Evolutionary conservation across 495 filamentous ascomycete species (phyloP).

Genomic region (Daldinia loculata): DNA sequence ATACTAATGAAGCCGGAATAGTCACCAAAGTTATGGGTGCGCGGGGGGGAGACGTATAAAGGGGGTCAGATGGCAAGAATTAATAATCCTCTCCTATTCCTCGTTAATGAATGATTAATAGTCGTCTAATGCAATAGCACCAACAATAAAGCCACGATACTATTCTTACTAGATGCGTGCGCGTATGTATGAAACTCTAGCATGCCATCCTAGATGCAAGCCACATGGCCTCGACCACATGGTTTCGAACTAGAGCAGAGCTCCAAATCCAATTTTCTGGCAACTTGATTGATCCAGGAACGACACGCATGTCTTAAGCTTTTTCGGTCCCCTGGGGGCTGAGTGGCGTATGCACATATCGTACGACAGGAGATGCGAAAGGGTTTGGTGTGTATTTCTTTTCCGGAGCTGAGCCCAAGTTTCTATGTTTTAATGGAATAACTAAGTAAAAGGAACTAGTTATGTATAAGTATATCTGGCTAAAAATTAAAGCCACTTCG

Average conservation of each 20-base stretch:
- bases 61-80: too few relatives aligned
- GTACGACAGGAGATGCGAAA: constrained; percentile 14
- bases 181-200: neutral
- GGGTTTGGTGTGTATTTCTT: neutral
- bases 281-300: neutral
- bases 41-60: too few relatives aligned
- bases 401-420: neutral
- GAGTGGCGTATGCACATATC: constrained; percentile 20
- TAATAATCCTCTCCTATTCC: too few relatives aligned
- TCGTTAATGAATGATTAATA: too few relatives aligned
- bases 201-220: constrained; percentile 1
- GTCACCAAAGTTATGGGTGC: too few relatives aligned
- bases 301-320: constrained; percentile 18
- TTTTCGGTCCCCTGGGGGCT: neutral
- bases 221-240: constrained; percentile 21
- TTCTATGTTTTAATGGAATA: neutral
- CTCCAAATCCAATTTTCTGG: neutral
- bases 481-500: too few relatives aligned
- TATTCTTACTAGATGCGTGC: neutral
- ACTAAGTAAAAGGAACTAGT: neutral
- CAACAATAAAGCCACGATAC: too few relatives aligned
- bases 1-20: too few relatives aligned
- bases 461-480: too few relatives aligned
- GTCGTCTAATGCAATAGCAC: too few relatives aligned
- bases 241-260: neutral